Percentiles rank a stretch among this genome's conserved stretches.
These are phyloP conservation scores for Sicyos baderoa DNA, from an alignment of 306 rosid species.

Conservation along the genomic window DNA sequence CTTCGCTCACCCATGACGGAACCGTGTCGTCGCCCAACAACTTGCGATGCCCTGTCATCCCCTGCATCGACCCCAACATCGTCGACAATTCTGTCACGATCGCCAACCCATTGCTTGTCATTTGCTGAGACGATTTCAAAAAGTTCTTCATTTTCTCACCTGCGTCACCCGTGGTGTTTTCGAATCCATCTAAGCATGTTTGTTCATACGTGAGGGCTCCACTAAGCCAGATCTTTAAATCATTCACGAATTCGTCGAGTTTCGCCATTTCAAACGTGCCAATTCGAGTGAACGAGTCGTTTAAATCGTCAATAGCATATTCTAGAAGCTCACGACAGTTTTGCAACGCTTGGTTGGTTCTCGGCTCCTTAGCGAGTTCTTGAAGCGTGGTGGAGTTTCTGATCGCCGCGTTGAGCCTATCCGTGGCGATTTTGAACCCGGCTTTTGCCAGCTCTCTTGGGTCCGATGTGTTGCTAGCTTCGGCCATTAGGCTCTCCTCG, in stretches of 20 bases:
- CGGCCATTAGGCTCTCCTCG: constrained; percentile 18
- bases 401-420: constrained; percentile 16
- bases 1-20: constrained; percentile 38
- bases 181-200: constrained; percentile 44
- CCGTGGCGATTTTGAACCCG: constrained; percentile 19
- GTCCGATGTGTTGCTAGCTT: constrained; percentile 15
- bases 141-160: constrained; percentile 29
- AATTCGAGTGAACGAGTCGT: constrained; percentile 19
- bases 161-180: constrained; percentile 26
- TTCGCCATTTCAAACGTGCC: constrained; percentile 27
- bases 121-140: constrained; percentile 26
- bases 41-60: not conserved
- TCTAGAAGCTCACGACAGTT: constrained; percentile 41
- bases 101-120: constrained; percentile 39
- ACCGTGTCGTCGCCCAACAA: constrained; percentile 15
- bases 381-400: constrained; percentile 24
- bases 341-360: constrained; percentile 36
- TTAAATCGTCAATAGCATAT: constrained; percentile 31
- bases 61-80: not conserved
- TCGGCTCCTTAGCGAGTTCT: constrained; percentile 33
- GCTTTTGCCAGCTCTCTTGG: constrained; percentile 23
- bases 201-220: constrained; percentile 36
- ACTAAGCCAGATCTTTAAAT: constrained; percentile 44
- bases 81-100: constrained; percentile 20
- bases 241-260: constrained; percentile 23